Percentiles rank a stretch among this genome's conserved stretches.
Conservation (phyloP, 371 early-diverging fungal species). For the Mortierella sp. region DNA sequence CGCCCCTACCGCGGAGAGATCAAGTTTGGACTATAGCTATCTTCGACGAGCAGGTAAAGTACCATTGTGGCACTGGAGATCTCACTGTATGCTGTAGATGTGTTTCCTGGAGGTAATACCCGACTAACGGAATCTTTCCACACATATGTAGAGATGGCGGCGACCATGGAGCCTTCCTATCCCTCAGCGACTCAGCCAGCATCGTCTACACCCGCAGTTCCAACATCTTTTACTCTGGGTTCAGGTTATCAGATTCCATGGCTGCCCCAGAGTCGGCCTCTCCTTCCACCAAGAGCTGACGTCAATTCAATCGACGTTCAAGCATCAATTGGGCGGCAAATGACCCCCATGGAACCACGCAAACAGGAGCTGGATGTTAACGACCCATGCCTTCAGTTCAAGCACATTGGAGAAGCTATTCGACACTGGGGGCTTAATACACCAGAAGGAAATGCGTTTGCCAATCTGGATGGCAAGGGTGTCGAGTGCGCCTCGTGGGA, state of each 20-base stretch:
- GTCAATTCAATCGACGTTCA: constrained; percentile 51
- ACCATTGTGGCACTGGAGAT: not conserved
- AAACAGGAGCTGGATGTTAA: constrained; percentile 2
- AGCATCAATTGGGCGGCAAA: constrained; percentile 35
- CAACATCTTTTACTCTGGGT: constrained; percentile 26
- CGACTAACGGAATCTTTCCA: no score
- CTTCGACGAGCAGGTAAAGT: constrained; percentile 17
- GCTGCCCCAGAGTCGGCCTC: constrained; percentile 45
- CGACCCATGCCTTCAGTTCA: constrained; percentile 41
- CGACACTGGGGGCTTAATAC: constrained; percentile 35
- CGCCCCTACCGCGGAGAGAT: constrained; percentile 10
- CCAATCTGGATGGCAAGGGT: constrained; percentile 40
- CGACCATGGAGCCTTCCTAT: not conserved
- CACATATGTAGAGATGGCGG: constrained; percentile 3
- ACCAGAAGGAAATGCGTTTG: constrained; percentile 47
- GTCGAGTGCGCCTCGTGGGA: constrained; percentile 44
- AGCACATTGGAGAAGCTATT: constrained; percentile 42
- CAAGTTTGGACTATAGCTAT: constrained; percentile 24
- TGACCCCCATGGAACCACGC: constrained; percentile 23
- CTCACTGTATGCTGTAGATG: not conserved
- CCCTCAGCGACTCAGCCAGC: not conserved
- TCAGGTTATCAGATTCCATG: constrained; percentile 49
- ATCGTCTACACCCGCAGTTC: constrained; percentile 1
- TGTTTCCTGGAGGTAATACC: no score
- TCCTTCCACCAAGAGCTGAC: constrained; percentile 39